Evolutionary conservation across 108 stramenopile genomes (phyloP), one percentile per base, ranked within the genome.

Genomic region (Skeletonema grethae): DNA sequence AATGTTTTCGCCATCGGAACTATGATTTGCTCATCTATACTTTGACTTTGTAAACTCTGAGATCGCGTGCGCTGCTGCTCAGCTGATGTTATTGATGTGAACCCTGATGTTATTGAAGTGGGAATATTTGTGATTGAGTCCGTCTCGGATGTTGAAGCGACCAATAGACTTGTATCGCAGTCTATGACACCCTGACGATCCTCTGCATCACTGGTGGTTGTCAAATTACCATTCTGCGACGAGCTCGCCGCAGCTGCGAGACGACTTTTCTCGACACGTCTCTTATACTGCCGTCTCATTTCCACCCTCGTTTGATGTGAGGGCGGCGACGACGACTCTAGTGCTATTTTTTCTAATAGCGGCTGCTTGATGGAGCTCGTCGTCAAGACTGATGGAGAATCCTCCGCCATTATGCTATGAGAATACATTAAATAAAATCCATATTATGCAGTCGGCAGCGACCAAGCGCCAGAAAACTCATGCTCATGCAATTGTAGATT

Each of bases 231-330:
- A 11, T 43, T 43, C 0, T 5, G 15, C 13, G 41, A 2, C 41
- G 41, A 43, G 41, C 15, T 43, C n/a, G 41, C 41, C 2, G 41
- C 13, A 15, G 41, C 41, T 1, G 10, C 41, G 13, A 38, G 36
- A 11, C 41, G 41, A 15, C 41, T 43, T 43, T 43, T 43, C 15
- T 43, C 41, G 5, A 43, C 41, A 15, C 50, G 50, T 22, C 22
- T 53, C 22, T 53, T 53, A 8, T 53, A 53, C 50, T 53, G 18
- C 22, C 22, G 18, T 22, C 8, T 53, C 20, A 53, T 53, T 53
- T 53, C 50, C 50, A 8, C 50, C 22, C 50, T 53, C 50, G 50
- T 24, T 53, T n/a, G 50, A 22, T n/a, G 50, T 24, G 50, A 53
- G 9, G 50, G 25, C 25, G 25, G 5, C 6, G 50, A 24, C 2